These are phyloP conservation scores for Stemphylium lycopersici DNA, from an alignment of 2,329 filamentous ascomycete genomes.

Conservation along the genomic window DNA sequence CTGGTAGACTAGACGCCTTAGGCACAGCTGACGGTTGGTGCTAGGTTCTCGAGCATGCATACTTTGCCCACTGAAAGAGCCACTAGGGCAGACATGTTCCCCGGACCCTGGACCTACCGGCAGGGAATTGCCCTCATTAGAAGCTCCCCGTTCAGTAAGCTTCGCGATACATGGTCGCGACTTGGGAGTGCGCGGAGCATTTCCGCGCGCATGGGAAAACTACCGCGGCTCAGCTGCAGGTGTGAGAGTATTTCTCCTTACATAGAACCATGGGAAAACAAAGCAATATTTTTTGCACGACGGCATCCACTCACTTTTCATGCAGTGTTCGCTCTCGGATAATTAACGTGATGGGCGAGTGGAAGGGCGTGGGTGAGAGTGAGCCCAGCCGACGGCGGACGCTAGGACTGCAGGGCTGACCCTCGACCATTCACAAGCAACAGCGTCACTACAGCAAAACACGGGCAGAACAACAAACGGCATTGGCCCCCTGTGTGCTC, in stretches of 20 bases:
- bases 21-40: conserved; percentile 4
- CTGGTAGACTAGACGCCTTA: background rate
- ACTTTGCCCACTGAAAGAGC: conserved; percentile 25
- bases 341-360: conserved; percentile 9
- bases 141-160: too few relatives aligned
- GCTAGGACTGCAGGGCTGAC: conserved; percentile 23
- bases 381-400: conserved; percentile 2
- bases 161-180: background rate
- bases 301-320: background rate
- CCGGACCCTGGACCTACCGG: background rate
- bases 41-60: conserved; percentile 39
- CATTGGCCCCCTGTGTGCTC: conserved; percentile 14
- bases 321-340: background rate
- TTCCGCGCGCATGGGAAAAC: conserved; percentile 2
- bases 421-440: conserved; percentile 21
- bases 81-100: too few relatives aligned
- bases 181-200: background rate
- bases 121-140: too few relatives aligned
- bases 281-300: background rate
- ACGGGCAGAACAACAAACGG: conserved; percentile 33
- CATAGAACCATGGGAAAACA: background rate
- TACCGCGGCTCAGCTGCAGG: background rate
- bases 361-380: conserved; percentile 4
- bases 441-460: conserved; percentile 27
- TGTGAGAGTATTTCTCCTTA: background rate